phyloP scores from a whole-genome alignment of 208 protist species.

The Leishmania tropica region DNA sequence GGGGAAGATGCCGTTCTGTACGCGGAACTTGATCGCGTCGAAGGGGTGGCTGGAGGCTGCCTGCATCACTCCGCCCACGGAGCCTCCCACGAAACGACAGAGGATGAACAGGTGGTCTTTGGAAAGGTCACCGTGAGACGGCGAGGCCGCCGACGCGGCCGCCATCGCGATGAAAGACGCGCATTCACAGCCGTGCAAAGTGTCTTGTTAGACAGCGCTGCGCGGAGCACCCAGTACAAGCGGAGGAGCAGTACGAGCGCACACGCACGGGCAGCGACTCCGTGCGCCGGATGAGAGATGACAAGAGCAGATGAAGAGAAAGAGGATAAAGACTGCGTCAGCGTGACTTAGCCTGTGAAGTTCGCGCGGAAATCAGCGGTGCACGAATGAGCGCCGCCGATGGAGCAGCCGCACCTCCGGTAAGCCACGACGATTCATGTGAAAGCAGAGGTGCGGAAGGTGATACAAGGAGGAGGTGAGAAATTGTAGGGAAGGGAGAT shows the following conservation, averaged over 20 bases:
- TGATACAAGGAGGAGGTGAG: background rate
- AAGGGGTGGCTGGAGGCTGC: constrained; percentile 68
- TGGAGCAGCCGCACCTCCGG: background rate
- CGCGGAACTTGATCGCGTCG: constrained; percentile 72
- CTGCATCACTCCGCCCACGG: constrained; percentile 66
- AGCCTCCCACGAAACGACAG: constrained; percentile 58
- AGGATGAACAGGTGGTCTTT: constrained; percentile 40
- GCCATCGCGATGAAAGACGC: background rate
- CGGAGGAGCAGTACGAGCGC: background rate
- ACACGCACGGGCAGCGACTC: background rate
- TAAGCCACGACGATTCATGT: background rate
- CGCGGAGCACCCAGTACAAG: background rate
- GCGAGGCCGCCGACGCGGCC: background rate
- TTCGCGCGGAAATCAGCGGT: background rate
- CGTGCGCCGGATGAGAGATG: no score
- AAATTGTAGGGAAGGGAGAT: background rate
- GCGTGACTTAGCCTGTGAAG: background rate
- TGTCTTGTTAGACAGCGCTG: no score
- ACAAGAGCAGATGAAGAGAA: background rate
- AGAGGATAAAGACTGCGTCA: background rate
- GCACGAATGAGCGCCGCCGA: background rate
- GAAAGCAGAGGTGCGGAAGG: no score
- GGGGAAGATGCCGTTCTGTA: constrained; percentile 68
- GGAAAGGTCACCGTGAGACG: constrained; percentile 4
- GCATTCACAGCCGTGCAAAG: background rate